Evolutionary conservation across 2,329 filamentous ascomycete genomes (phyloP).

Genomic region (Ascocoryne sarcoides): DNA sequence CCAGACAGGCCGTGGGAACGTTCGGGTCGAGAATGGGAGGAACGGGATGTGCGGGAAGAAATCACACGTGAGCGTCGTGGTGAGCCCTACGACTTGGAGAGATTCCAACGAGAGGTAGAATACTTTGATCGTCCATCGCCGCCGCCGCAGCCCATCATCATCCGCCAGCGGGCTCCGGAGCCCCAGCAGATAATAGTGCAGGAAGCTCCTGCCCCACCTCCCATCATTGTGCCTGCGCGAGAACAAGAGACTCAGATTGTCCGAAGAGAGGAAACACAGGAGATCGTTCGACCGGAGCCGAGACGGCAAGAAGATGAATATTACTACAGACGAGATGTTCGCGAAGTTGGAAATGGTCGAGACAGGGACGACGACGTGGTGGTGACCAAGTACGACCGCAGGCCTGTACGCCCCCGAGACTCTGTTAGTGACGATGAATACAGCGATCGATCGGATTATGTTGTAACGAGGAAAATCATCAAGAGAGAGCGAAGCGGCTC

Average conservation of each 20-base stretch:
- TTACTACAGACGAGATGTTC: conserved; percentile 30
- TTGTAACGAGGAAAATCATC: conserved; percentile 31
- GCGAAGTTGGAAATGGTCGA: conserved; percentile 14
- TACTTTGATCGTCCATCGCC: conserved; percentile 48
- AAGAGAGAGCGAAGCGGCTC: conserved; percentile 42
- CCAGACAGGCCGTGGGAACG: conserved; percentile 30
- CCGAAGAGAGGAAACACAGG: conserved; percentile 17
- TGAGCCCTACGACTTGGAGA: conserved; percentile 41
- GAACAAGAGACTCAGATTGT: conserved; percentile 22
- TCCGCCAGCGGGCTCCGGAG: conserved; percentile 46
- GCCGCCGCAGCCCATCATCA: conserved; percentile 43
- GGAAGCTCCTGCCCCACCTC: conserved; percentile 44
- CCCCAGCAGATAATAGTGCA: conserved; percentile 53
- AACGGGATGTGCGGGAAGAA: conserved; percentile 22
- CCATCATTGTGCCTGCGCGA: conserved; percentile 34
- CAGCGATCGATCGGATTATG: conserved; percentile 37
- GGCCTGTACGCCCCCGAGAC: conserved; percentile 28
- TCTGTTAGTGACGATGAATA: conserved; percentile 34
- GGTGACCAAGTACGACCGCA: conserved; percentile 29
- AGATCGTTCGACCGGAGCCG: conserved; percentile 19
- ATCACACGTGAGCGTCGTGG: conserved; percentile 20
- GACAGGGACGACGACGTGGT: conserved; percentile 20
- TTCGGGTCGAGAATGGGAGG: conserved; percentile 21
- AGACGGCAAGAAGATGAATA: conserved; percentile 28
- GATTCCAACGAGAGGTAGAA: conserved; percentile 53